Conservation (phyloP, 345 rosid genomes). For the Pugionium cornutum region DNA sequence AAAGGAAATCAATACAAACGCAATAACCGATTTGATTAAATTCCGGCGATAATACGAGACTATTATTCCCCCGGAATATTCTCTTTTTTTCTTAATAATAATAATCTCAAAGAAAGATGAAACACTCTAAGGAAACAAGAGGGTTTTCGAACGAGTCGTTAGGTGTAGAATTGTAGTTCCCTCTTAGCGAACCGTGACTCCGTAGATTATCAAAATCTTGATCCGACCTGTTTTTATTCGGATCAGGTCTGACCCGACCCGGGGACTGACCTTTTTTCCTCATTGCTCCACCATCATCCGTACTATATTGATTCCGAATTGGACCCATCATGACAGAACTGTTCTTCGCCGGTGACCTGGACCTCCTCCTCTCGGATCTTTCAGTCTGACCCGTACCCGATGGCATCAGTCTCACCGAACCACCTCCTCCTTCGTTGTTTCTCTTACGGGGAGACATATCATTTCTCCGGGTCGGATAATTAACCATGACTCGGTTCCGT, state of each 20-base stretch:
- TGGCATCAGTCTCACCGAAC: slow-evolving; percentile 42
- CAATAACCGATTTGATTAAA: neutral
- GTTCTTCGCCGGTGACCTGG: slow-evolving; percentile 63
- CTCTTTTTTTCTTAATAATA: neutral
- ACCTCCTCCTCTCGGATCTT: slow-evolving; percentile 61
- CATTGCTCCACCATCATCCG: slow-evolving; percentile 47
- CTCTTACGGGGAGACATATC: slow-evolving; percentile 57
- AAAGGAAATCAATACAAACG: too few relatives aligned
- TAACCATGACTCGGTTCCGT: slow-evolving; percentile 36
- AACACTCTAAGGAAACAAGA: slow-evolving; percentile 82
- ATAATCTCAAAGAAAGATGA: slow-evolving; percentile 62
- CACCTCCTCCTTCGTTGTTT: slow-evolving; percentile 34
- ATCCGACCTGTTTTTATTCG: slow-evolving; percentile 33
- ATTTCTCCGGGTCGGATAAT: slow-evolving; percentile 46
- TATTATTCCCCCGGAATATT: slow-evolving; percentile 16
- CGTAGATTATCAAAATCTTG: slow-evolving; percentile 14
- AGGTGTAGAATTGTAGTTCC: slow-evolving; percentile 12
- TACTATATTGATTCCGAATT: slow-evolving; percentile 1
- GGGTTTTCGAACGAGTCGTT: slow-evolving; percentile 79
- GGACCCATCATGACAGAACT: slow-evolving; percentile 47
- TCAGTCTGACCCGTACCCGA: slow-evolving; percentile 48
- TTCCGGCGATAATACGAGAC: slow-evolving; percentile 2
- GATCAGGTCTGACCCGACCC: slow-evolving; percentile 51
- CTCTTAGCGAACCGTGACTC: neutral
- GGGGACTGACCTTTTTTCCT: slow-evolving; percentile 61